Percentiles rank a stretch among this genome's conserved stretches.
Conservation (phyloP, 73 alveolate genomes). For the Urostyla sp. region DNA sequence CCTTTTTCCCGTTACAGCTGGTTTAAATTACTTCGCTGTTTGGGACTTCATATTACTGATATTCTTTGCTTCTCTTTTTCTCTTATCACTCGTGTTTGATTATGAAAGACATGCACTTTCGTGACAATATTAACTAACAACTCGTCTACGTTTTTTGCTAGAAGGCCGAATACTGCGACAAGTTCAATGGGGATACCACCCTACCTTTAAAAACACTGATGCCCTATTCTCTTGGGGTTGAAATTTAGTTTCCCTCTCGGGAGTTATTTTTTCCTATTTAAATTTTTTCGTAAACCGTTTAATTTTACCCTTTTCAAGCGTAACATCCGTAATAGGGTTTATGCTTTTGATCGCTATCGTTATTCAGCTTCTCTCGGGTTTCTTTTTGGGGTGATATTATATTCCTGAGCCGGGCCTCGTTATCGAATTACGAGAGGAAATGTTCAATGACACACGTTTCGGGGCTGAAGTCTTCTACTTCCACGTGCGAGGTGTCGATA, state of each 20-base stretch:
- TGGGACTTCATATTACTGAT: neutral
- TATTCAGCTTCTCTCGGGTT: slow-evolving; percentile 43
- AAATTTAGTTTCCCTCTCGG: slow-evolving; percentile 43
- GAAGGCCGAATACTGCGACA: slow-evolving; percentile 37
- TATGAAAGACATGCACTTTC: slow-evolving; percentile 39
- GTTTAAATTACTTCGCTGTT: neutral
- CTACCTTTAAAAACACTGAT: slow-evolving; percentile 28
- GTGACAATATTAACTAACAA: slow-evolving; percentile 48
- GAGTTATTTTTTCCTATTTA: slow-evolving; percentile 34
- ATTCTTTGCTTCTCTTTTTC: slow-evolving; percentile 37
- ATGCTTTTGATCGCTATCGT: slow-evolving; percentile 52
- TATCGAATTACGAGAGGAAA: slow-evolving; percentile 51
- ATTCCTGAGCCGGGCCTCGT: slow-evolving; percentile 63
- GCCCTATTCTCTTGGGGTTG: slow-evolving; percentile 48
- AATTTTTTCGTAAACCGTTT: slow-evolving; percentile 38
- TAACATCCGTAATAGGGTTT: slow-evolving; percentile 50
- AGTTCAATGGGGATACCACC: slow-evolving; percentile 56
- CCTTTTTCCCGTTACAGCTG: slow-evolving; percentile 8
- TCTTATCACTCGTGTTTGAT: slow-evolving; percentile 22
- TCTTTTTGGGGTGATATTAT: slow-evolving; percentile 49
- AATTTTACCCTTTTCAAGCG: slow-evolving; percentile 58
- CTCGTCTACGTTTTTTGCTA: no score
- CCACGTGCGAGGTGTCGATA: slow-evolving; percentile 56
- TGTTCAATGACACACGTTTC: slow-evolving; percentile 58
- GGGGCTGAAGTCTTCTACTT: slow-evolving; percentile 46